Base-by-base conservation (phyloP, 73 alveolate genomes). In the Uronychia binucleata region DNA sequence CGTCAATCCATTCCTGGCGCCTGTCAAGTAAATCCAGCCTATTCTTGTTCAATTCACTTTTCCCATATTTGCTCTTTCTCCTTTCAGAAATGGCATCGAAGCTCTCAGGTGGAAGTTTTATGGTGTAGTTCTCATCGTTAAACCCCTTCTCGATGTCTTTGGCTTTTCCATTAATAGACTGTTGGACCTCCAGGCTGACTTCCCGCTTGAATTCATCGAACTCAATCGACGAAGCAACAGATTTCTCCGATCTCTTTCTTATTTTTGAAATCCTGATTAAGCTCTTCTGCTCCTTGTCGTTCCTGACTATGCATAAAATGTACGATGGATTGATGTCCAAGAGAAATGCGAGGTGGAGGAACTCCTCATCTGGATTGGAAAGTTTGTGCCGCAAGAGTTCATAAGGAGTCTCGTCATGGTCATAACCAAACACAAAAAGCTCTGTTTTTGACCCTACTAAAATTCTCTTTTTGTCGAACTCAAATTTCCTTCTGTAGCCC, bases 401-500 rank as follows among this genome's bases (percentile, higher is more conserved):
- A 46, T 28, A 75, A 25, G 81, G 81, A 1, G 28, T 75, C 32
- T 75, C 81, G 32, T 75, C 81, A 28, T 75, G 46, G 27, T 25
- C 81, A 30, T 75, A 75, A 27, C 59, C 81, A 28, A 75, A 8
- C 19, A 75, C 26, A 5, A 75, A 5, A 5, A 75, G 46, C 8
- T 30, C 1, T 5, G 1, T 28, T 13, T 25, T 26, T 8, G 59
- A 28, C 28, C 31, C 35, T 26, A 75, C 57, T 8, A 75, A 27
- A 8, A 75, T 1, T 8, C 81, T 26, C 81, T 75, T 75, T 58
- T 75, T 75, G 58, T 75, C 81, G 58, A 75, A 75, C 58, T 75
- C 81, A 30, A 26, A 75, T 1, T 75, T 28, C 27, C 32, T 75
- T 27, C 81, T 26, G 81, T 75, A 75, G n/a, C 81, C 81, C 30